Conservation (phyloP, 352 stramenopile species). For the Phytophthora citricola region DNA sequence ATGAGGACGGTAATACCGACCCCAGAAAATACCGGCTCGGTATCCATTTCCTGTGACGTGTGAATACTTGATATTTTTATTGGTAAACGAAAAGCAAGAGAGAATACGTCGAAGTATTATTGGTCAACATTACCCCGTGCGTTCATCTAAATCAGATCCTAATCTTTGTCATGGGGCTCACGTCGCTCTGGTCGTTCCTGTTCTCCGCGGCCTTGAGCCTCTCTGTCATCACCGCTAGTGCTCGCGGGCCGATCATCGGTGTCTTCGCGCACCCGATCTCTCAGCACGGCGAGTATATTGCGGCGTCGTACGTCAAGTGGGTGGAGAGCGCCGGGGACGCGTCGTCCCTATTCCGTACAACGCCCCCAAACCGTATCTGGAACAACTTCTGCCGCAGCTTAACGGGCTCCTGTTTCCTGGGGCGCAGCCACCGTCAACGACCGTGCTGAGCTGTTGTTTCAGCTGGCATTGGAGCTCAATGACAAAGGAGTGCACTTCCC, state of each 20-base stretch:
- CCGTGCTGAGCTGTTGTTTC: slow-evolving; percentile 56
- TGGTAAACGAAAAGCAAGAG: neutral
- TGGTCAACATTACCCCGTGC: neutral
- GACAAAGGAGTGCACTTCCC: slow-evolving; percentile 73
- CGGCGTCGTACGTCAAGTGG: slow-evolving; percentile 86
- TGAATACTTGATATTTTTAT: neutral
- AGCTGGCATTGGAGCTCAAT: slow-evolving; percentile 70
- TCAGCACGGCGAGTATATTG: slow-evolving; percentile 77
- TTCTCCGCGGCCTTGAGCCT: slow-evolving; percentile 13
- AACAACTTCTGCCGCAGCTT: slow-evolving; percentile 62
- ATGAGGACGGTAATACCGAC: too few relatives aligned
- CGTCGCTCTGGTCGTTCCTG: slow-evolving; percentile 4
- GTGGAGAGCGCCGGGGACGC: slow-evolving; percentile 75
- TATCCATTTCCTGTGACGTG: neutral
- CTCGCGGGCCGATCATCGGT: slow-evolving; percentile 52
- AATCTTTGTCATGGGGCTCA: slow-evolving; percentile 15
- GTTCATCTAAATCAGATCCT: slow-evolving; percentile 13
- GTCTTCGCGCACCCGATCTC: slow-evolving; percentile 62
- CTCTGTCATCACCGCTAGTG: slow-evolving; percentile 14
- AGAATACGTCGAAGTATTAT: neutral
- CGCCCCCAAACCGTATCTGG: slow-evolving; percentile 61
- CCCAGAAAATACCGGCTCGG: too few relatives aligned
- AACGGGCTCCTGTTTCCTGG: slow-evolving; percentile 79
- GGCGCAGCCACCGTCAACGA: slow-evolving; percentile 68
- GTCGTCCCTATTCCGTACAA: slow-evolving; percentile 82